Conservation (phyloP, 768 basidiomycete genomes). For the Boletus reticulatus region DNA sequence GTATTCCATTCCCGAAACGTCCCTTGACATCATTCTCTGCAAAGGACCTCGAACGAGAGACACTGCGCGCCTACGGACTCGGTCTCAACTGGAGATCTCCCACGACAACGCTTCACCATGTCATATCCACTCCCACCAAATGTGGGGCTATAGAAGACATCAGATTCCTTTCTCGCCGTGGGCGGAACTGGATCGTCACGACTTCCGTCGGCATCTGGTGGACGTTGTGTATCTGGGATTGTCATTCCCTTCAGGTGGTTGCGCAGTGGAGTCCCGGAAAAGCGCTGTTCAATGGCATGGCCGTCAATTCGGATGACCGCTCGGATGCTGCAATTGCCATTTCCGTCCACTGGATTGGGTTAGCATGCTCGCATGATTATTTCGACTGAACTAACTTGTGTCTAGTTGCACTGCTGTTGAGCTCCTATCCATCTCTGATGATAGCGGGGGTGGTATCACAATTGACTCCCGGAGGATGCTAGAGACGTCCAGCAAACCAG, state of each 20-base stretch:
- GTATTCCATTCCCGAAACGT: slow-evolving; percentile 49
- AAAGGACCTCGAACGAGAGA: slow-evolving; percentile 44
- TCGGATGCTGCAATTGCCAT: slow-evolving; percentile 52
- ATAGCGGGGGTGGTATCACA: slow-evolving; percentile 7
- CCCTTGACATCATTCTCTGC: slow-evolving; percentile 37
- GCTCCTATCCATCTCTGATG: slow-evolving; percentile 26
- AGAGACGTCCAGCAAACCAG: slow-evolving; percentile 42
- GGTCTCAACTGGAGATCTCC: slow-evolving; percentile 49
- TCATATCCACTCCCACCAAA: slow-evolving; percentile 25
- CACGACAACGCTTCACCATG: slow-evolving; percentile 11
- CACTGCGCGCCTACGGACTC: slow-evolving; percentile 44
- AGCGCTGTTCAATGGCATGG: slow-evolving; percentile 50
- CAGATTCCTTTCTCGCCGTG: slow-evolving; percentile 48
- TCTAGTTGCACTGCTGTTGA: slow-evolving; percentile 23
- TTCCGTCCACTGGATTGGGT: slow-evolving; percentile 48
- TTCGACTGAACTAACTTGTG: slow-evolving; percentile 10
- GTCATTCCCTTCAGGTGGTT: slow-evolving; percentile 25
- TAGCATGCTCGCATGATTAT: slow-evolving; percentile 4
- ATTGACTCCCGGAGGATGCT: slow-evolving; percentile 37
- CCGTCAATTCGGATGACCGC: slow-evolving; percentile 44
- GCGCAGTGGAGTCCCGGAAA: slow-evolving; percentile 56
- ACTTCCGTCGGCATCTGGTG: slow-evolving; percentile 65
- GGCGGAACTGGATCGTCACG: slow-evolving; percentile 46
- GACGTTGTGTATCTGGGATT: slow-evolving; percentile 52
- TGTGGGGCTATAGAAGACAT: slow-evolving; percentile 50